Base-by-base conservation (phyloP, 1,284 basidiomycete species). In the Neonothopanus nambi region DNA sequence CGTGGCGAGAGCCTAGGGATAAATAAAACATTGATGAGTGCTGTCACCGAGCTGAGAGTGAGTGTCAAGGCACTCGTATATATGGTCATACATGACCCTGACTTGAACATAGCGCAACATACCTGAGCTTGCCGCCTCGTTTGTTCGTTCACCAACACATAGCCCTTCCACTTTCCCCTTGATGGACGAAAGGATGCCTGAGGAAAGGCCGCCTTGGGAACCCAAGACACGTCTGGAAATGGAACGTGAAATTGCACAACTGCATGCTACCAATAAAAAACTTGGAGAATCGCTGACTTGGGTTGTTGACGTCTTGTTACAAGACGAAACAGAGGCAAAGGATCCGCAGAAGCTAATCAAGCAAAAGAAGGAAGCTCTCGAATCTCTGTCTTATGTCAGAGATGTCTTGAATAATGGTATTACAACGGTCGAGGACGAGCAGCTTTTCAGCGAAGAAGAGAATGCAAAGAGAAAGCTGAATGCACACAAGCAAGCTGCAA, bases 1-100 rank as follows among this genome's bases (percentile, higher is more conserved):
- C 77, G 82, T 21, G 83, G 89, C 21, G 89, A 91, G 69, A 89
- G 82, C 52, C 68, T 91, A 33, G 89, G 89, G 3, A 89, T 93
- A 53, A 89, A 89, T 69, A 89, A 84, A 68, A 88, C 87, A 2
- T 72, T 91, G 21, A 82, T 89, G 82, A 85, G 78, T 65, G 88
- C 89, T 0, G 82, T 90, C 2, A 81, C 86, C 8, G 88, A 91
- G 65, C 63, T 91, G 12, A 81, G 82, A 64, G 88, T 89, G 58
- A 63, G 77, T 63, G 8, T 49, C 40, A 36, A 37, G 17, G 18
- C 28, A 49, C 35, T 42, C n/a, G n/a, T n/a, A n/a, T 59, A 38
- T 33, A 47, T 59, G 58, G 44, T 36, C 9, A 33, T 33, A 13
- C 13, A 52, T 36, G 23, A n/a, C n/a, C 20, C 11, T 41, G n/a